Base-by-base conservation (phyloP, 129 eudicot species). In the Escallonia rubra region DNA sequence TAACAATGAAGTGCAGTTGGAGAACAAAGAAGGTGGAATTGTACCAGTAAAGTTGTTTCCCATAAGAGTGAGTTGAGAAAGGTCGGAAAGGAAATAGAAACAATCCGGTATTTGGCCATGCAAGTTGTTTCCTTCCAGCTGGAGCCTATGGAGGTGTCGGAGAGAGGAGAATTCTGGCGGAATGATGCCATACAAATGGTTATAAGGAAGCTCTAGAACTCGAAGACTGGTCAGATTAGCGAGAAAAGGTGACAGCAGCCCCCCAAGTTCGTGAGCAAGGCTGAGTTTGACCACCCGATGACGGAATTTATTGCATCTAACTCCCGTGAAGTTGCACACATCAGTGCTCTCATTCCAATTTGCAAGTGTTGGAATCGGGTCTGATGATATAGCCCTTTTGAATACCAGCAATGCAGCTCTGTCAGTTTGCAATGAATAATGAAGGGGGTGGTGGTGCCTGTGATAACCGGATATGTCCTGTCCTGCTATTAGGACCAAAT, bases 311-410 rank as follows among this genome's bases (percentile, higher is more conserved):
- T 63, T 65, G 80, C 92, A 86, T 52, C 6, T 56, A 46, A 86
- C 72, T 54, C 87, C 88, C 2, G 71, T 68, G 60, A 79, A 86
- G 23, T 72, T 74, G 78, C 92, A 86, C 7, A 86, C 92, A 38
- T 76, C 53, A 10, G 65, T 79, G 12, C 74, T 65, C 59, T 82
- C 83, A 7, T 82, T 77, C 91, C 91, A 86, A 67, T 82, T 86
- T n/a, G 73, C 69, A 61, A 86, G 88, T 42, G 39, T 77, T 42
- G 67, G 76, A 16, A 59, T 0, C 3, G 87, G 91, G 74, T 82
- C 91, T 4, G 56, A 66, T 7, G 69, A 69, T 64, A 81, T 73
- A 52, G 63, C 41, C 39, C 61, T 82, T 74, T 86, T 86, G 81
- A 82, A 82, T 53, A 63, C 87, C 44, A 86, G 65, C 13, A 86